Conservation (phyloP, 2,329 filamentous ascomycete species). For the Domatiomyces globalis region DNA sequence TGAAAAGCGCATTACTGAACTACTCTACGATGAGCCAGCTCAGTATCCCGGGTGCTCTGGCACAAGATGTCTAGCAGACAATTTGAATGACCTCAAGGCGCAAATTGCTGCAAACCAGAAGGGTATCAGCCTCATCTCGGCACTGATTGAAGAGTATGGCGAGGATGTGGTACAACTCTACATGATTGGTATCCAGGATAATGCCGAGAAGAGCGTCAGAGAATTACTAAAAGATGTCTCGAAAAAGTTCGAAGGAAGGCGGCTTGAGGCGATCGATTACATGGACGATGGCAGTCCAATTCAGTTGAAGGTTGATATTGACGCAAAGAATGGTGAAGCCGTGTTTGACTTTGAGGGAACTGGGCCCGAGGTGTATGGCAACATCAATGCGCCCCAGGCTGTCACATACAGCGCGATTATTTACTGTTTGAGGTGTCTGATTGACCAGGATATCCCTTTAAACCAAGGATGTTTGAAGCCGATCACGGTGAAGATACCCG, state of each 20-base stretch:
- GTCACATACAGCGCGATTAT: conserved; percentile 76
- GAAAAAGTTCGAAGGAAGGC: conserved; percentile 51
- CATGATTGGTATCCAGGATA: conserved; percentile 69
- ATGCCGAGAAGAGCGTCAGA: conserved; percentile 62
- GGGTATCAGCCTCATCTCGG: conserved; percentile 62
- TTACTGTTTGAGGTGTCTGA: conserved; percentile 68
- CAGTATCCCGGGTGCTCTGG: conserved; percentile 62
- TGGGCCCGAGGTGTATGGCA: conserved; percentile 64
- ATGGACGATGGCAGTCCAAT: conserved; percentile 83
- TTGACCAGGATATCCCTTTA: conserved; percentile 67
- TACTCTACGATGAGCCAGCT: conserved; percentile 60
- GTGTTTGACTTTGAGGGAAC: conserved; percentile 68
- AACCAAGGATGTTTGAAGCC: conserved; percentile 75
- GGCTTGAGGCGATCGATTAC: conserved; percentile 62
- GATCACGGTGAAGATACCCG: conserved; percentile 59
- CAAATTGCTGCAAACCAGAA: conserved; percentile 80
- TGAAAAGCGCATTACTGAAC: conserved; percentile 57
- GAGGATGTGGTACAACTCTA: conserved; percentile 67
- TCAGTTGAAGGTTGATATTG: conserved; percentile 58
- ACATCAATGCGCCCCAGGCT: conserved; percentile 68
- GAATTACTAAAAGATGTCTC: conserved; percentile 59
- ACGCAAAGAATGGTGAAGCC: conserved; percentile 58
- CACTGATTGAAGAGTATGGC: conserved; percentile 63
- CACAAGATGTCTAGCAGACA: conserved; percentile 65
- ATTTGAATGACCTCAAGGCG: conserved; percentile 73